Evolutionary conservation across 352 stramenopile species (phyloP), one percentile per base, ranked within the genome.

Genomic region (Phytophthora tentaculata): DNA sequence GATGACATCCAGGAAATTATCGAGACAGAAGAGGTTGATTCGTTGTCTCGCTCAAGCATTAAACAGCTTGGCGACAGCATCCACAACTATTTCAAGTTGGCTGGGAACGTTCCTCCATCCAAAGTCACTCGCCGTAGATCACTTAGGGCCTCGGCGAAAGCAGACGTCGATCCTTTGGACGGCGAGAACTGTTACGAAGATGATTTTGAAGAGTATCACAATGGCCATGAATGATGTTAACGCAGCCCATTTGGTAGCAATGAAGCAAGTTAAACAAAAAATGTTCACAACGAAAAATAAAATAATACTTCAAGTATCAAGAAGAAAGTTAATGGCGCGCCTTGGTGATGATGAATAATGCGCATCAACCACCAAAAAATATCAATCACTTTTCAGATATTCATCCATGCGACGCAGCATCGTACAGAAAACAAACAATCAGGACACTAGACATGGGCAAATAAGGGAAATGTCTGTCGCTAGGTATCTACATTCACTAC

Each of bases 1-100:
- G 86, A 92, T 45, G 84, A 92, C 35, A 95, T 92, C 56, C 84
- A 93, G 45, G 86, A 94, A 69, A 88, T 92, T 62, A 91, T 95
- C 49, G 86, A 95, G 69, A 67, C 69, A 19, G 80, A 92, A 29
- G 82, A 85, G 43, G 61, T 45, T 45, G 49, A 60, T 23, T 58
- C 58, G 17, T 4, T 58, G 32, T n/a, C 49, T 17, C 23, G 51
- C 43, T 62, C 64, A 45, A 58, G 20, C 16, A 66, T 53, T 56
- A 39, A 47, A 39, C 23, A 66, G 5, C 26, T 63, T 54, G 17
- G 20, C 5, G 49, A 62, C 20, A 45, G n/a, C 16, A 23, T 24
- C 26, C 59, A 61, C 26, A 70, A 55, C 22, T 62, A 68, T 2
- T 61, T 16, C 39, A 72, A 75, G 29, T 32, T 37, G 22, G 19